Base-by-base conservation (phyloP, 345 rosid species). In the Melaleuca quinquenervia region DNA sequence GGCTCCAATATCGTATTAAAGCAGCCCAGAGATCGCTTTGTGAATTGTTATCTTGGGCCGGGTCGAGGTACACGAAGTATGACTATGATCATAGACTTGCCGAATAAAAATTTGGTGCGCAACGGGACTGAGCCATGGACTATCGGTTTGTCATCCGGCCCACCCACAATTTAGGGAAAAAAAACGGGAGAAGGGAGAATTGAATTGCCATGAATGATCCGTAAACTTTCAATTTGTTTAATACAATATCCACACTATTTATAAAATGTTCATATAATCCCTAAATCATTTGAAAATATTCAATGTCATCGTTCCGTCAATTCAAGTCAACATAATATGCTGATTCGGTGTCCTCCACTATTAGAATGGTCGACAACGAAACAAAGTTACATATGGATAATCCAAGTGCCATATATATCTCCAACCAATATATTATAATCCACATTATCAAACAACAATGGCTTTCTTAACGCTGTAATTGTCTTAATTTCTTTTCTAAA, bases 361-460 rank as follows among this genome's bases (percentile, higher is more conserved):
- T 36, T 32, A 6, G 3, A 6, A 70, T 1, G 26, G 45, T 5
- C 13, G 7, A 36, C 12, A 15, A 16, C 22, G 0, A 36, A 32
- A 64, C 1, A 36, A 70, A 18, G 24, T 5, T 70, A 18, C 24
- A 8, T 2, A 45, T 8, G 1, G 3, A 36, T 70, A 32, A 70
- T 29, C 76, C 22, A 15, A 7, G 76, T 16, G 0, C 29, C 5
- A 29, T 3, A 64, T 3, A 64, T 0, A 16, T 8, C 78, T 20
- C 7, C 8, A 32, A 16, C 18, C 0, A 5, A 1, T 10, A 32
- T 36, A 32, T 18, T 18, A 70, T 6, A 18, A 13, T 32, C 7
- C 0, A 0, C 13, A 1, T 32, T 24, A 64, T 32, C 44, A 0
- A 70, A 70, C 9, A 18, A 70, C 0, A 1, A 70, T 32, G 22